phyloP scores from a whole-genome alignment of 768 basidiomycete genomes.

The Paxillus rubicundulus region DNA sequence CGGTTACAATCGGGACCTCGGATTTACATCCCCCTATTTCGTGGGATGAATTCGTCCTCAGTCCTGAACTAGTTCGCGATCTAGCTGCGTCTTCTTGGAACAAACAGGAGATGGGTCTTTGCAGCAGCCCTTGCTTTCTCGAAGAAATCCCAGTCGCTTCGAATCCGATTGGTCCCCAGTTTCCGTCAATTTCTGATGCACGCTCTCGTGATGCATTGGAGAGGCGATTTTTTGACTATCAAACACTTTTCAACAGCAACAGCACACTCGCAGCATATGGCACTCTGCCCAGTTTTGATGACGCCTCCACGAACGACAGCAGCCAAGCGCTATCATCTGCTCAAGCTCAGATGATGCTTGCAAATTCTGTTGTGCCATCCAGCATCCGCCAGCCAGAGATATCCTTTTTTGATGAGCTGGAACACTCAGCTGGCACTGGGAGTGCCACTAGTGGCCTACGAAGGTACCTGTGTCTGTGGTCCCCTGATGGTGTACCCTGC shows the following conservation, averaged over 20 bases:
- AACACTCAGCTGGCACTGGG: no score
- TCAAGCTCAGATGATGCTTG: no score
- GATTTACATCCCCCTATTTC: no score
- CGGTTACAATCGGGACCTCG: no score
- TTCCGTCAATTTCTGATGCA: not conserved
- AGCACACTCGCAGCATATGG: not conserved
- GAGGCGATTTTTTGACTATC: not conserved
- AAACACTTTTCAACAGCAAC: not conserved
- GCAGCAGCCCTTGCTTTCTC: not conserved
- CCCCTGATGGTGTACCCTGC: conserved; percentile 6
- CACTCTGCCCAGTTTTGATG: not conserved
- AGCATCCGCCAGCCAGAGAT: no score
- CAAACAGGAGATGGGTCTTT: not conserved
- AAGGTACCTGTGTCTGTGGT: conserved; percentile 14
- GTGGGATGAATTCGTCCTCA: no score
- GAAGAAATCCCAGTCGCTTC: not conserved
- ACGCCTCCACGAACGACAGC: no score
- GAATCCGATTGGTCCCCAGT: not conserved
- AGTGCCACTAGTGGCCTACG: not conserved
- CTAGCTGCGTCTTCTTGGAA: not conserved
- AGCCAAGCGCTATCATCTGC: no score
- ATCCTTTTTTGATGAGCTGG: no score
- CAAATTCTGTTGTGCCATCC: no score
- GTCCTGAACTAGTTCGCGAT: not conserved
- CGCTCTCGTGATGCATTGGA: not conserved